Evolutionary conservation across 305 asterid genomes (phyloP).

Genomic region (Fraxinus angustifolia): DNA sequence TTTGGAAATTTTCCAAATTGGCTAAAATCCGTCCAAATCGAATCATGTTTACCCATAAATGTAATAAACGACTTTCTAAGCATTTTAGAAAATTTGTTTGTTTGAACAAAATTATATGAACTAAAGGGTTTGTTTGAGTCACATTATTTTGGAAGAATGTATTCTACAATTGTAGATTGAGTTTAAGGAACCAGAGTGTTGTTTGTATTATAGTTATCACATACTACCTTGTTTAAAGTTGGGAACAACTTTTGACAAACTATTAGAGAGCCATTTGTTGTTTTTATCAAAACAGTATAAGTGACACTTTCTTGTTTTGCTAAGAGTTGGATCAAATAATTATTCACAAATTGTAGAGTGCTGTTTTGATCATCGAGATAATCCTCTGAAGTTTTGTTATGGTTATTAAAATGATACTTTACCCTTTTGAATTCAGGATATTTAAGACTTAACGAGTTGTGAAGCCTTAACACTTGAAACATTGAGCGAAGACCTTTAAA

Average conservation of each 20-base stretch:
- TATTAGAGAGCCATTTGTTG: too few species aligned
- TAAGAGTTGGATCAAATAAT: background rate
- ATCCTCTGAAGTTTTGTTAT: background rate
- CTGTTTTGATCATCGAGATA: background rate
- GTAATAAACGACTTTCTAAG: background rate
- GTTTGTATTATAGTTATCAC: background rate
- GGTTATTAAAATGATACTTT: too few species aligned
- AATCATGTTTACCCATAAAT: background rate
- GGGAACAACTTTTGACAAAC: background rate
- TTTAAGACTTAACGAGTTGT: too few species aligned
- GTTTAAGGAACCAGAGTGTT: background rate
- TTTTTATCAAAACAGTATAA: background rate
- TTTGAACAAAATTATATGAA: background rate
- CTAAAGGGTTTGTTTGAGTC: background rate
- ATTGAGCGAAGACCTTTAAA: background rate
- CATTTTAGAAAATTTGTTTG: background rate
- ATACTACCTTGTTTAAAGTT: background rate
- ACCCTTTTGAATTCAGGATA: too few species aligned
- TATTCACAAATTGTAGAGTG: background rate
- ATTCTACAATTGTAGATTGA: too few species aligned
- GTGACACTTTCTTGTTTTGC: background rate
- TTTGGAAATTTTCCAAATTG: too few species aligned
- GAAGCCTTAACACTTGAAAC: too few species aligned
- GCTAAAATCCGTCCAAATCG: too few species aligned
- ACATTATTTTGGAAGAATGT: too few species aligned